Conservation (phyloP, 2,329 filamentous ascomycete species). For the Verticillium alfalfae region DNA sequence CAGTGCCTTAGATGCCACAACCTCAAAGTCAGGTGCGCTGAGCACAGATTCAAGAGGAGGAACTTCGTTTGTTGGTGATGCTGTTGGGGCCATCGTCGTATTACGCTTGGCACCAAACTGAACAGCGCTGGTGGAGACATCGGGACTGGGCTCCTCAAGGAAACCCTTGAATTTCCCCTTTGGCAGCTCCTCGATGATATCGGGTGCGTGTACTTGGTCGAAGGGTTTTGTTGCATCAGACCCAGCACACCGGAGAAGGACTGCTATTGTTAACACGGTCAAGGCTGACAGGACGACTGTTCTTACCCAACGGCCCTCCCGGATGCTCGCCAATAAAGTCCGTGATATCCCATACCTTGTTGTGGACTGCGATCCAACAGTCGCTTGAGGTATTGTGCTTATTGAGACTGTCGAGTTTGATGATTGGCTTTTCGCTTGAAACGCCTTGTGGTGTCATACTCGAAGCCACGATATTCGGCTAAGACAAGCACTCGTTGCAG, state of each 20-base stretch:
- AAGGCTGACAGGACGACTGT: neutral
- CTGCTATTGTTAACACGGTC: conserved; percentile 22
- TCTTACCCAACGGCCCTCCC: conserved; percentile 26
- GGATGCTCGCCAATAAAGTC: conserved; percentile 48
- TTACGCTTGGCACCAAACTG: conserved; percentile 6
- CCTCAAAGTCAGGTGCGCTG: conserved; percentile 44
- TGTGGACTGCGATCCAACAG: conserved; percentile 65
- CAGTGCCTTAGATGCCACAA: conserved; percentile 35
- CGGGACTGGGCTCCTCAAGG: conserved; percentile 35
- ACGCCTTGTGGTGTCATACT: neutral
- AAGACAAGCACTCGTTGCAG: neutral
- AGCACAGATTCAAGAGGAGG: conserved; percentile 39
- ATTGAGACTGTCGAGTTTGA: conserved; percentile 30
- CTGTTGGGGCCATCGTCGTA: neutral
- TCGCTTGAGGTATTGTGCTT: conserved; percentile 41
- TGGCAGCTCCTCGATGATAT: conserved; percentile 32
- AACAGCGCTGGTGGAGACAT: conserved; percentile 15
- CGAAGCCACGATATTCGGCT: neutral
- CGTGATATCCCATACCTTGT: conserved; percentile 64
- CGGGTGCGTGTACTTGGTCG: conserved; percentile 41
- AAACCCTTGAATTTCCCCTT: conserved; percentile 40
- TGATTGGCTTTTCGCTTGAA: conserved; percentile 1
- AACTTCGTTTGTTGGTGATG: conserved; percentile 3
- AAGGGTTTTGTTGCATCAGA: conserved; percentile 47
- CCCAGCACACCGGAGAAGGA: conserved; percentile 46